phyloP scores from a whole-genome alignment of 148 eudicot genomes.

The Tetragonia tetragonoides region DNA sequence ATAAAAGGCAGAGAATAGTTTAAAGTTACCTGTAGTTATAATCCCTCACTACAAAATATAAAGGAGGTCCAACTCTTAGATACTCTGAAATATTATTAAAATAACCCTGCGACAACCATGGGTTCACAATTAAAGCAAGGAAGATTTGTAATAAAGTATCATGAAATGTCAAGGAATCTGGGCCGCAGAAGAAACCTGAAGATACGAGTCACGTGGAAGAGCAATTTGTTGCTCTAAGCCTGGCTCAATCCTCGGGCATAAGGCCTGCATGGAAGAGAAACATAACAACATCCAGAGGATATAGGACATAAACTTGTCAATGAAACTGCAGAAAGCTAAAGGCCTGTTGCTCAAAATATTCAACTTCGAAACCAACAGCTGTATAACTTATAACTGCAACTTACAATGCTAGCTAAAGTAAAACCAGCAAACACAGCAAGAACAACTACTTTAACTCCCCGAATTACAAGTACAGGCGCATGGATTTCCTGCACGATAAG shows the following conservation, averaged over 20 bases:
- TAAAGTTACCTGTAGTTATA: constrained; percentile 61
- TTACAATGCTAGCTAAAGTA: constrained; percentile 58
- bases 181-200: constrained; percentile 43
- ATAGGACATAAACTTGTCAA: background rate
- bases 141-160: constrained; percentile 4
- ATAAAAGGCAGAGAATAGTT: background rate
- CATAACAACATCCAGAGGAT: background rate
- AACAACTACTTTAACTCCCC: constrained; percentile 55
- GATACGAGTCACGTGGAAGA: constrained; percentile 71
- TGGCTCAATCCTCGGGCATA: constrained; percentile 57
- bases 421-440: constrained; percentile 46
- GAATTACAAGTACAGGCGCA: constrained; percentile 43
- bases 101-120: constrained; percentile 49
- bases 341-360: constrained; percentile 2
- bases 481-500: constrained; percentile 49
- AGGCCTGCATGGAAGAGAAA: constrained; percentile 34
- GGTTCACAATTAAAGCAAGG: constrained; percentile 1
- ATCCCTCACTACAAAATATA: constrained; percentile 66
- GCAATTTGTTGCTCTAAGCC: constrained; percentile 66
- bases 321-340: background rate
- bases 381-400: constrained; percentile 20
- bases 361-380: background rate
- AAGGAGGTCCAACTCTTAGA: constrained; percentile 69
- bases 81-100: constrained; percentile 53
- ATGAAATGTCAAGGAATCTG: constrained; percentile 7